Percentiles rank a stretch among this genome's conserved stretches.
Evolutionary conservation across 306 rosid genomes (phyloP).

Genomic region (Gillenia trifoliata): DNA sequence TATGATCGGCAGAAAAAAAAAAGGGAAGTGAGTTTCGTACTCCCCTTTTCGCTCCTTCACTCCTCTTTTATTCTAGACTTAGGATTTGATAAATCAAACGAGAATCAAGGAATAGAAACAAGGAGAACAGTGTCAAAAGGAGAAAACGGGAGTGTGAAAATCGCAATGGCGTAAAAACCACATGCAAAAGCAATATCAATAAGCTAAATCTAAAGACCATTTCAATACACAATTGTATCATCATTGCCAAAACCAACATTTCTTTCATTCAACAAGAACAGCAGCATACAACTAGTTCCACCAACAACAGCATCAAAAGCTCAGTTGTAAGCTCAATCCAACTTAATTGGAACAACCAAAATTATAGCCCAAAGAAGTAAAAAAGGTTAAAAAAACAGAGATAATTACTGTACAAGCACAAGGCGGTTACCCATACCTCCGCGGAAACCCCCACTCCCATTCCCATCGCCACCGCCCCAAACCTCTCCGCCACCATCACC

Average conservation of each 20-base stretch:
- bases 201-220: not conserved
- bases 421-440: constrained; percentile 76
- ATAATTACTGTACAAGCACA: constrained; percentile 85
- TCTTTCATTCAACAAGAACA: constrained; percentile 20
- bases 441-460: constrained; percentile 38
- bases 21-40: too few relatives aligned
- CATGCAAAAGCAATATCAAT: not conserved
- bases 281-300: constrained; percentile 33
- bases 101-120: not conserved
- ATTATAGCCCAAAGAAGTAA: constrained; percentile 6
- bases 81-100: too few relatives aligned
- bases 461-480: constrained; percentile 34
- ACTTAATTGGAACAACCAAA: constrained; percentile 18
- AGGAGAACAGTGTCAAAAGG: not conserved
- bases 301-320: constrained; percentile 31
- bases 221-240: not conserved
- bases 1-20: not conserved
- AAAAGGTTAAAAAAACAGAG: constrained; percentile 12
- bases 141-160: too few relatives aligned
- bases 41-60: too few relatives aligned
- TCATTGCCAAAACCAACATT: constrained; percentile 9
- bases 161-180: not conserved
- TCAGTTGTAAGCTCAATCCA: constrained; percentile 29
- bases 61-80: too few relatives aligned
- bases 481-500: constrained; percentile 33